phyloP scores from a whole-genome alignment of 192 early-diverging fungal genomes.

The Coemansia umbellata region DNA sequence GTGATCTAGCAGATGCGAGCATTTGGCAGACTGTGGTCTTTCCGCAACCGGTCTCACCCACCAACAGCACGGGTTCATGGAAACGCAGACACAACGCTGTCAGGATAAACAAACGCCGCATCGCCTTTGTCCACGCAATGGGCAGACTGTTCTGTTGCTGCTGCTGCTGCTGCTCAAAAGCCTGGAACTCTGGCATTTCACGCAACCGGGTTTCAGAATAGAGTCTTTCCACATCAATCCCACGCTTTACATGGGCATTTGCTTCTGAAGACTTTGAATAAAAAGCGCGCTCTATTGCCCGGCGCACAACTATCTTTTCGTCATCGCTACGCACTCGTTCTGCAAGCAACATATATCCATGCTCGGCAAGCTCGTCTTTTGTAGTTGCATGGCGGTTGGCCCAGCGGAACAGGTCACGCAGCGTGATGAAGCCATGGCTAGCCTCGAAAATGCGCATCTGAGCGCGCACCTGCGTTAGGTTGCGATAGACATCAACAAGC shows the following conservation, averaged over 20 bases:
- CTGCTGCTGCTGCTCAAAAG: background rate
- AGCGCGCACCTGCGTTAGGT: constrained; percentile 69
- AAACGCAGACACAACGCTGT: constrained; percentile 74
- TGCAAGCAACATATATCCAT: constrained; percentile 93
- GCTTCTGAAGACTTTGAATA: constrained; percentile 55
- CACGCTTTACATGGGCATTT: background rate
- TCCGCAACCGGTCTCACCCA: constrained; percentile 98
- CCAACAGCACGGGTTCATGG: constrained; percentile 88
- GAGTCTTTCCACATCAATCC: constrained; percentile 27
- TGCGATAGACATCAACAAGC: constrained; percentile 82
- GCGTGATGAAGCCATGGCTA: constrained; percentile 87
- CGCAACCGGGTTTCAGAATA: constrained; percentile 25
- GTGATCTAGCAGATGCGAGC: constrained; percentile 61
- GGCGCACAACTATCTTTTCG: constrained; percentile 75
- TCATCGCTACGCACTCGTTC: constrained; percentile 82
- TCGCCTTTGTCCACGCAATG: constrained; percentile 90
- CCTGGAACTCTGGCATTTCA: constrained; percentile 43
- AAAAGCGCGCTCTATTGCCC: constrained; percentile 82
- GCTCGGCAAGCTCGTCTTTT: constrained; percentile 83
- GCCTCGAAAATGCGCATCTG: constrained; percentile 92
- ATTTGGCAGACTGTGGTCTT: constrained; percentile 98
- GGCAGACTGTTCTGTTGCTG: background rate
- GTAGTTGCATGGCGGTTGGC: constrained; percentile 74
- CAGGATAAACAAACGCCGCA: constrained; percentile 85
- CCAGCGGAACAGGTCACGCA: constrained; percentile 98